Conservation (phyloP, 169 alveolate genomes). For the Plasmodium sp. region DNA sequence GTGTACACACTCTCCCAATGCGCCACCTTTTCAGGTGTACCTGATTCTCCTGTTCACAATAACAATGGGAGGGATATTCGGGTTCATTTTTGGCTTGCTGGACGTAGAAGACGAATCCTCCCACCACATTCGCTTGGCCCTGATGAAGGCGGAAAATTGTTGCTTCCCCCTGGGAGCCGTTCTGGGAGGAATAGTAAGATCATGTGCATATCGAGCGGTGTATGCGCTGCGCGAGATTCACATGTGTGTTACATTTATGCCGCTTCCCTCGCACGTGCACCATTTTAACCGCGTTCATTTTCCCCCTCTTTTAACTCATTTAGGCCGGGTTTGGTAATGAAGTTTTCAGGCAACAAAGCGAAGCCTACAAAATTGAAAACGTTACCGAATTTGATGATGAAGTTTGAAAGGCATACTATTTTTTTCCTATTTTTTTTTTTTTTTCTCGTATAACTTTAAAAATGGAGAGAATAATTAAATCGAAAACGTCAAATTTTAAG, state of each 20-base stretch:
- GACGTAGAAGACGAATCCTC: conserved; percentile 93
- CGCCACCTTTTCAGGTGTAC: conserved; percentile 82
- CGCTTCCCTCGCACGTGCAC: background rate
- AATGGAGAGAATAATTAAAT: background rate
- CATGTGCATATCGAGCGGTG: background rate
- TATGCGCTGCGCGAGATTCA: background rate
- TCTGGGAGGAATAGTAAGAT: conserved; percentile 91
- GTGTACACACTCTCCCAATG: background rate
- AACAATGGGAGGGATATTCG: conserved; percentile 95
- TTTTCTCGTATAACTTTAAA: conserved; percentile 10
- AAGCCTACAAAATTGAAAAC: conserved; percentile 79
- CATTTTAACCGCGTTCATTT: background rate
- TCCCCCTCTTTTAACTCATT: background rate
- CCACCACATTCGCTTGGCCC: conserved; percentile 92
- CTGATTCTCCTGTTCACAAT: conserved; percentile 90
- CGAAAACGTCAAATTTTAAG: background rate
- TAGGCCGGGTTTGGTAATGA: conserved; percentile 88
- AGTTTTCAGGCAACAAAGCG: conserved; percentile 86
- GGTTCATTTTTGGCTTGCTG: conserved; percentile 95
- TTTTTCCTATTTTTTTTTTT: background rate
- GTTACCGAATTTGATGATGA: conserved; percentile 89
- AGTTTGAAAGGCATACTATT: conserved; percentile 69
- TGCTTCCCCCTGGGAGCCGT: conserved; percentile 95
- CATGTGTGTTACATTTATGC: background rate
- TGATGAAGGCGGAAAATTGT: conserved; percentile 92